phyloP scores from a whole-genome alignment of 805 yeast species.

The Nakazawaea laoshanensis region DNA sequence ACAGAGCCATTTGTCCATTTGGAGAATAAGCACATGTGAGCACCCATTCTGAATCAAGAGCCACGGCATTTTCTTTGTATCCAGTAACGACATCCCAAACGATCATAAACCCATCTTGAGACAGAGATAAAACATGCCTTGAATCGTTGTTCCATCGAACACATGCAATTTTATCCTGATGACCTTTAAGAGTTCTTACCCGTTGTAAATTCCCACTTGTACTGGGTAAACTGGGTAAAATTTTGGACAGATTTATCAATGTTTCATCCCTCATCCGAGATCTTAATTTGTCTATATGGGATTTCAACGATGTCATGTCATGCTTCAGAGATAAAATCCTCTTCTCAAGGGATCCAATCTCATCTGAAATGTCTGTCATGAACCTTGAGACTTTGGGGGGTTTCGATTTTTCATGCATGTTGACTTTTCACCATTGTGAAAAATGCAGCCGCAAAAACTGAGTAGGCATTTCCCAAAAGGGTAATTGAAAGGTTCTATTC shows the following conservation, averaged over 20 bases:
- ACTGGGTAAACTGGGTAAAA: not conserved
- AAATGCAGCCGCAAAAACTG: too few species aligned
- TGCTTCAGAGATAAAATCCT: slow-evolving; percentile 1
- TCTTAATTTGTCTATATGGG: slow-evolving; percentile 5
- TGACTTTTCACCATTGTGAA: too few species aligned
- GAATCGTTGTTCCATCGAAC: slow-evolving; percentile 64
- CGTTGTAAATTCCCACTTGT: slow-evolving; percentile 10
- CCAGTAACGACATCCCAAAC: slow-evolving; percentile 79
- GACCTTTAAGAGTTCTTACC: slow-evolving; percentile 43
- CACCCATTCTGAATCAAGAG: slow-evolving; percentile 73
- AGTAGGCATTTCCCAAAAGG: too few species aligned
- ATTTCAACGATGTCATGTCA: slow-evolving; percentile 1
- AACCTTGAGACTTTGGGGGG: too few species aligned
- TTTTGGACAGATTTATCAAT: slow-evolving; percentile 1
- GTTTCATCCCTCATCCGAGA: slow-evolving; percentile 5
- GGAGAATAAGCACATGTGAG: slow-evolving; percentile 69
- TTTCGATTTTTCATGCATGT: too few species aligned
- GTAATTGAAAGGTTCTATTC: too few species aligned
- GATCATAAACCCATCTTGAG: slow-evolving; percentile 81
- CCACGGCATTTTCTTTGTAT: slow-evolving; percentile 59
- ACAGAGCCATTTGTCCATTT: slow-evolving; percentile 55
- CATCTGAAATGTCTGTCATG: too few species aligned
- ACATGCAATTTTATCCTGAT: slow-evolving; percentile 63
- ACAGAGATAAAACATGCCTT: slow-evolving; percentile 55
- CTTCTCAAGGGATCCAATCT: slow-evolving; percentile 1